Evolutionary conservation across 2,329 filamentous ascomycete genomes (phyloP).

Genomic region (Colletotrichum higginsianum): DNA sequence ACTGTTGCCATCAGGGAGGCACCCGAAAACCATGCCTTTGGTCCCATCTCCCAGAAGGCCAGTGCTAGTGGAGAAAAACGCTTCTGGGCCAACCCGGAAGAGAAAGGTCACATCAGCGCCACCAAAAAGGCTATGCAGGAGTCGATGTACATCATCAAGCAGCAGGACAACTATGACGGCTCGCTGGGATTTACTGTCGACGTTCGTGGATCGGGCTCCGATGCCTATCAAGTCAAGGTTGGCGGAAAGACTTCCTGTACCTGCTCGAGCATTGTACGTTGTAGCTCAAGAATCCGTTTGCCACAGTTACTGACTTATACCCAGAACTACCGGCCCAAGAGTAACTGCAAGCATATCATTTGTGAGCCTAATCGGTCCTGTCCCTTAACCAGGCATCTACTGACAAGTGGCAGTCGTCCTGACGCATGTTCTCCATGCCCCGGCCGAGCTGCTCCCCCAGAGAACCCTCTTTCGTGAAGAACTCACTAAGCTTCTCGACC

Average conservation of each 20-base stretch:
- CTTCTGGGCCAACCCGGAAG: neutral
- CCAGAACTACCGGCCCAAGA: slow-evolving; percentile 24
- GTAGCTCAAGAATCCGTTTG: neutral
- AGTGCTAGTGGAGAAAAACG: slow-evolving; percentile 9
- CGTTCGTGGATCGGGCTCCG: neutral
- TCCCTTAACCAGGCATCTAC: neutral
- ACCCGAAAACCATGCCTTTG: slow-evolving; percentile 12
- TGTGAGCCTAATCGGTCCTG: slow-evolving; percentile 19
- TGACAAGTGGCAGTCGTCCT: slow-evolving; percentile 32
- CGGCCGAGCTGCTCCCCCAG: slow-evolving; percentile 31
- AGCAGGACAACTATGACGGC: neutral
- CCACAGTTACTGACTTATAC: neutral
- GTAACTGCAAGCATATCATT: slow-evolving; percentile 41
- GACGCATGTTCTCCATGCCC: slow-evolving; percentile 32
- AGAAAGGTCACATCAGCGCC: slow-evolving; percentile 13
- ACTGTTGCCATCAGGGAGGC: slow-evolving; percentile 10
- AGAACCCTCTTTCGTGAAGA: slow-evolving; percentile 16
- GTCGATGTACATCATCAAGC: slow-evolving; percentile 33
- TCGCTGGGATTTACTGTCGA: slow-evolving; percentile 1
- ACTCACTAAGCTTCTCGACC: slow-evolving; percentile 19
- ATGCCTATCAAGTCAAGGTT: slow-evolving; percentile 27
- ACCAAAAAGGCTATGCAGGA: slow-evolving; percentile 29
- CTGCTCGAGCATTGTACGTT: slow-evolving; percentile 30
- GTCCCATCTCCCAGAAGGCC: neutral
- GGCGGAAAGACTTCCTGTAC: slow-evolving; percentile 8